Base-by-base conservation (phyloP, 2,329 filamentous ascomycete species). In the Chaetomium sp. region DNA sequence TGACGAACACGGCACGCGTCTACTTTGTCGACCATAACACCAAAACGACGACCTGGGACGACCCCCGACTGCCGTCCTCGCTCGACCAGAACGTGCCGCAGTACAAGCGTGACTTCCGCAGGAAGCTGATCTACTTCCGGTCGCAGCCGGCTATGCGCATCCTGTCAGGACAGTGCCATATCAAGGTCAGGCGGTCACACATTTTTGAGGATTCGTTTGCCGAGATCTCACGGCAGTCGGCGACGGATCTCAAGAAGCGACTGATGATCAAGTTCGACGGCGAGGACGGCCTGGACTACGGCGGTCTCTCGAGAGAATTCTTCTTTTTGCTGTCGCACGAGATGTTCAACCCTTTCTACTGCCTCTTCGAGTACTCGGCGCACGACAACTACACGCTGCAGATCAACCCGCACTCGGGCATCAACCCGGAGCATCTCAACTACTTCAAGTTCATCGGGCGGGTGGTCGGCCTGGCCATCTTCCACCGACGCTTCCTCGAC, bases 291-390 rank as follows among this genome's bases (percentile, higher is more conserved):
- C 82, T 99, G 67, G 95, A 99, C 79, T 99, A 99, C 75, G 95
- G 95, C 77, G 95, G 95, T 84, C 85, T 99, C 63, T 99, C 95
- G 42, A 86, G 93, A 85, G 95, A 99, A 79, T 99, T 99, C 83
- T 99, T 99, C 84, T 99, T 99, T 87, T 83, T 99, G 49, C 87
- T 99, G 62, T 98, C 94, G 19, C 95, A 99, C 80, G 95, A 99
- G 82, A 99, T 99, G 95, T 99, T 99, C 82, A 99, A 99, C 78
- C 95, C 95, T 35, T 99, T 99, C 81, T 99, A 99, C 82, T 99
- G 95, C 77, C 84, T 99, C 61, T 99, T 99, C 82, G 95, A 99
- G 80, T 99, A 99, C 79, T 98, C 95, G 29, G 95, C 95, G 47
- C 95, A 99, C 82, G 95, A 99, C 87, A 99, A 99, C 81, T 99